These are phyloP conservation scores for Tricholoma hemisulphureum DNA, from an alignment of 768 basidiomycete genomes.

Conservation along the genomic window DNA sequence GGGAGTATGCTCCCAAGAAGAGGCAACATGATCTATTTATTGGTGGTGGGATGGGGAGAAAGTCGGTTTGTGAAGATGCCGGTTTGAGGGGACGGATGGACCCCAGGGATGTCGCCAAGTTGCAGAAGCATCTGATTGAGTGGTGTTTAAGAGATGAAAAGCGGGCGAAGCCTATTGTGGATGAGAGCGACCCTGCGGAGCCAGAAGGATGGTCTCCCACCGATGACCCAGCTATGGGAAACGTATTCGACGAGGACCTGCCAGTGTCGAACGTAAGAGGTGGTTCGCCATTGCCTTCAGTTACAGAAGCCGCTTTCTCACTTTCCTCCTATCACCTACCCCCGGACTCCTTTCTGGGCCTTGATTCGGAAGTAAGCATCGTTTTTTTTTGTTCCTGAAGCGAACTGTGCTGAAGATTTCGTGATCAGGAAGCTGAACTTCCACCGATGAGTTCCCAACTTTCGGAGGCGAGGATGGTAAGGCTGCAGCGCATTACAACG, in stretches of 20 bases:
- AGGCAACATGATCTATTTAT: constrained; percentile 54
- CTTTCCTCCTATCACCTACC: neutral
- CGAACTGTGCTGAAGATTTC: neutral
- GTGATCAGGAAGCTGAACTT: neutral
- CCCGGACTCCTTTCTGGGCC: neutral
- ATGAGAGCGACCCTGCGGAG: constrained; percentile 8
- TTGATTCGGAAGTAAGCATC: neutral
- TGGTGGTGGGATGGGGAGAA: constrained; percentile 51
- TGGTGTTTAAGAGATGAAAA: constrained; percentile 44
- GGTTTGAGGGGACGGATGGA: constrained; percentile 42
- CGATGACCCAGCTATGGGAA: neutral
- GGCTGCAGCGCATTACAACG: too few relatives aligned
- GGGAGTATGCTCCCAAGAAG: constrained; percentile 52
- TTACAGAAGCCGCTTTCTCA: neutral
- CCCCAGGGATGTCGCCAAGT: constrained; percentile 33
- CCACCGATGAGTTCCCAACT: constrained; percentile 2
- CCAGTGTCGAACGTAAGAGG: constrained; percentile 1
- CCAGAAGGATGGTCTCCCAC: neutral
- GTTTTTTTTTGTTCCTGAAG: too few relatives aligned
- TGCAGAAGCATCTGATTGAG: constrained; percentile 35
- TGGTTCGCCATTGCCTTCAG: constrained; percentile 20
- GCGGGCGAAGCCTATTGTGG: constrained; percentile 12
- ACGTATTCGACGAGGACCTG: constrained; percentile 3
- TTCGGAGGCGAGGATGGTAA: neutral
- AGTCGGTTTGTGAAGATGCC: constrained; percentile 35